Evolutionary conservation across 306 rosid genomes (phyloP), one percentile per base, ranked within the genome.

Genomic region (Clitoria ternatea): DNA sequence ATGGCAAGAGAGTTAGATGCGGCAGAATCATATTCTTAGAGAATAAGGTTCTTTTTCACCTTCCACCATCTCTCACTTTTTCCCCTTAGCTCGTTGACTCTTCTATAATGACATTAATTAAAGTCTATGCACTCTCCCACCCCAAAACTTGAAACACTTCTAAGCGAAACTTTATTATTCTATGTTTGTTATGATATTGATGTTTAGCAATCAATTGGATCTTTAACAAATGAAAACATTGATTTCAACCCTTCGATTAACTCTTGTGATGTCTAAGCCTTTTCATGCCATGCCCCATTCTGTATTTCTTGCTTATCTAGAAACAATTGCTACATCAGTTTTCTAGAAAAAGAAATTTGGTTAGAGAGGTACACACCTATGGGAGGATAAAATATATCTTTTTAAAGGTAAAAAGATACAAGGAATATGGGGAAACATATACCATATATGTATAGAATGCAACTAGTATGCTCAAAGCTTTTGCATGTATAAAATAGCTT

Each of bases 41-140:
- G 88, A 78, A 86, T 79, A 22, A 62, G 86, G 78, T 86, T 86
- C 90, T 73, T 55, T 76, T 47, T 12, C 69, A 54, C 73, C 77
- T 69, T 79, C 85, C 85, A 83, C 84, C 80, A 77, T 54, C 74
- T 52, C 71, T 26, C 70, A 50, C 72, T 39, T 86, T 78, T 77
- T 62, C 22, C 63, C 53, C n/a, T n/a, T n/a, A n/a, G n/a, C n/a
- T 80, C 80, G 86, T 86, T 83, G 90, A 86, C 90, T 80, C 82
- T 80, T 63, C 13, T 27, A 70, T 23, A 68, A 66, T 76, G 70
- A 76, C 81, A 75, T 43, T 47, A 55, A 75, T 43, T 47, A 55
- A 72, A 69, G 56, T 55, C 45, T 77, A 13, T 54, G 29, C 35
- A 30, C 47, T 26, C 72, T 40, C 30, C 22, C 26, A 22, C 44